Evolutionary conservation across 306 rosid genomes (phyloP), one percentile per base, ranked within the genome.

Genomic region (Citrullus amarus): DNA sequence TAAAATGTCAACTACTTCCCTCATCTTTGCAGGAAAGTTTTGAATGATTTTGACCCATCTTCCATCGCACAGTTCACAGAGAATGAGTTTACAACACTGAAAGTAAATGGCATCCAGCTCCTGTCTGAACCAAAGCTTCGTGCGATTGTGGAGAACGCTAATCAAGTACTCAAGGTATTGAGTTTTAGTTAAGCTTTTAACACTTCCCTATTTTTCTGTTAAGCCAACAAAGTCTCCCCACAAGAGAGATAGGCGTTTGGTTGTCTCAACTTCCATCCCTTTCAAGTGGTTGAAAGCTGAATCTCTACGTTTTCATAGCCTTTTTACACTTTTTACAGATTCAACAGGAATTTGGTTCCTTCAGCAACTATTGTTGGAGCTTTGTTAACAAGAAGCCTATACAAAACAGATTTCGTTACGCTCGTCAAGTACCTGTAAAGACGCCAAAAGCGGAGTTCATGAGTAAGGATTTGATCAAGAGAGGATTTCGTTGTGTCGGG

Each of bases 401-500:
- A 59, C 86, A 83, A 79, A 95, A 89, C 76, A 90, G 87, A 80
- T 89, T 79, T 84, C 85, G 97, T 50, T 89, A 92, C 20, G 88
- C 82, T 0, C 97, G 97, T 18, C 97, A 89, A 86, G 91, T 95
- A 25, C 96, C 98, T 0, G 98, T 69, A 25, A 95, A 92, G 82
- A 91, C 93, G 0, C 97, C 98, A 16, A 95, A 95, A 88, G 89
- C 96, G 8, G 96, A 95, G 80, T 53, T 85, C 57, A 86, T 95
- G 44, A 91, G 98, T 90, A 95, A 95, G 86, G 97, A 91, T 85
- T 80, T 95, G 92, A 89, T 92, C 90, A 86, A 85, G 34, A 88
- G 99, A 83, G 99, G 99, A 34, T 95, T 95, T 72, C 97, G 96
- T 30, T 92, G 98, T 38, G 97, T 95, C 32, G 98, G 98, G 38